Conservation (phyloP, 2,329 filamentous ascomycete genomes). For the Zymoseptoria brevis region DNA sequence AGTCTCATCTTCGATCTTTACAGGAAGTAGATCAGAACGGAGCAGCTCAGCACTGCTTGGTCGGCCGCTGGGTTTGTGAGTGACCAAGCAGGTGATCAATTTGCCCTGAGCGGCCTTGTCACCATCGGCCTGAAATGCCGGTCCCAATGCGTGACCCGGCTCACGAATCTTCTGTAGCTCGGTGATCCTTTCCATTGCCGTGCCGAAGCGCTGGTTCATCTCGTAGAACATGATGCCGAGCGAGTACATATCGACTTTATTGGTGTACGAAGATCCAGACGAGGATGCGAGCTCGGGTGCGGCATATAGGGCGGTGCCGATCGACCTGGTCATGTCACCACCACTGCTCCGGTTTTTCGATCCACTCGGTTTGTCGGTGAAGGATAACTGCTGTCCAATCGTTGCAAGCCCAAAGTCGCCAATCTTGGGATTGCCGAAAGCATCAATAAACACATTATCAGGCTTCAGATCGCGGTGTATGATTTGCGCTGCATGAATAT, state of each 20-base stretch:
- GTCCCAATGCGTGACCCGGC: slow-evolving; percentile 60
- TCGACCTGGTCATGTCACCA: slow-evolving; percentile 60
- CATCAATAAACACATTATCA: slow-evolving; percentile 95
- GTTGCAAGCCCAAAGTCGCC: slow-evolving; percentile 95
- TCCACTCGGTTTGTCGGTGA: slow-evolving; percentile 43
- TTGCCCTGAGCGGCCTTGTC: slow-evolving; percentile 63
- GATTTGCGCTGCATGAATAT: slow-evolving; percentile 85
- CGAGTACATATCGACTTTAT: slow-evolving; percentile 98
- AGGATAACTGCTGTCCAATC: slow-evolving; percentile 65
- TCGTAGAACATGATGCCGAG: slow-evolving; percentile 97
- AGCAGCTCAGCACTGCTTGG: slow-evolving; percentile 77
- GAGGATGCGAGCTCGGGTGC: slow-evolving; percentile 81
- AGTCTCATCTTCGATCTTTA: slow-evolving; percentile 88
- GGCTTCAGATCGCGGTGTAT: slow-evolving; percentile 95
- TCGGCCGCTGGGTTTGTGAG: slow-evolving; percentile 71
- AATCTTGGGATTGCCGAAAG: slow-evolving; percentile 83
- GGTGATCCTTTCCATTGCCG: slow-evolving; percentile 55
- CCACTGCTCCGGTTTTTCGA: background rate
- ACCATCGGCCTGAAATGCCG: slow-evolving; percentile 60
- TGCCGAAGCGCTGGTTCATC: slow-evolving; percentile 66
- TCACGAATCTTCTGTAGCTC: slow-evolving; percentile 63
- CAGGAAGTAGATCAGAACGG: slow-evolving; percentile 75
- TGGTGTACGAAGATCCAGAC: slow-evolving; percentile 69
- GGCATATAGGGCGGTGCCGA: slow-evolving; percentile 80
- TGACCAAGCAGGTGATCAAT: slow-evolving; percentile 72